Evolutionary conservation across 495 filamentous ascomycete species (phyloP).

Genomic region (Penicillium lividum): DNA sequence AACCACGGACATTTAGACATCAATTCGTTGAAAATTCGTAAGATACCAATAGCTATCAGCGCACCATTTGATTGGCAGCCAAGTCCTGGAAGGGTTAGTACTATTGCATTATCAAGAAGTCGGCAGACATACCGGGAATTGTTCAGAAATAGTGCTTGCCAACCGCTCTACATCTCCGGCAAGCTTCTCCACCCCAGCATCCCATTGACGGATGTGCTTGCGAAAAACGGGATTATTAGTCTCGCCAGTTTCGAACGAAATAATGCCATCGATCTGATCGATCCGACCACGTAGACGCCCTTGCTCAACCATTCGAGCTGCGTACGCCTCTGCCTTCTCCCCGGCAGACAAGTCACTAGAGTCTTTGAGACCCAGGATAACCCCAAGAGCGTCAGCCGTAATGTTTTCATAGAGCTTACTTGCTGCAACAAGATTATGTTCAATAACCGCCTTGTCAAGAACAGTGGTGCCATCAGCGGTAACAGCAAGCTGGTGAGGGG

Average conservation of each 20-base stretch:
- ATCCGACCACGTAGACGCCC: conserved; percentile 82
- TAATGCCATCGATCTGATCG: conserved; percentile 88
- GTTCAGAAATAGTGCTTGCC: conserved; percentile 50
- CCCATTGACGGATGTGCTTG: conserved; percentile 77
- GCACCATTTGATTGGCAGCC: conserved; percentile 30
- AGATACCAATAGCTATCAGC: conserved; percentile 18
- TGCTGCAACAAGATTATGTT: conserved; percentile 89
- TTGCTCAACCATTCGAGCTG: conserved; percentile 94
- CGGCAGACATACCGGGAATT: conserved; percentile 38
- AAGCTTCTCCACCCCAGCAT: conserved; percentile 78
- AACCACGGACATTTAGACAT: neutral
- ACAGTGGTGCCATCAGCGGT: conserved; percentile 91
- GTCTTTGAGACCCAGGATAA: conserved; percentile 65
- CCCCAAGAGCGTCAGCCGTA: conserved; percentile 71
- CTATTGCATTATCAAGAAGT: too few relatives aligned
- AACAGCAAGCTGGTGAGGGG: conserved; percentile 83
- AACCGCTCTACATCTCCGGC: conserved; percentile 89
- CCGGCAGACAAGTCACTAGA: conserved; percentile 53
- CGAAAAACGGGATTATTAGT: conserved; percentile 55
- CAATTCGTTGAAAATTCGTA: conserved; percentile 24
- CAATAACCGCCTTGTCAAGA: conserved; percentile 88
- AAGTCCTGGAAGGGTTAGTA: conserved; percentile 34
- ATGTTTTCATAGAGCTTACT: conserved; percentile 92
- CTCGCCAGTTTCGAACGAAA: conserved; percentile 72
- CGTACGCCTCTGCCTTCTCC: conserved; percentile 86